These are phyloP conservation scores for Sarcomyxa edulis DNA, from an alignment of 768 basidiomycete genomes.

Conservation along the genomic window DNA sequence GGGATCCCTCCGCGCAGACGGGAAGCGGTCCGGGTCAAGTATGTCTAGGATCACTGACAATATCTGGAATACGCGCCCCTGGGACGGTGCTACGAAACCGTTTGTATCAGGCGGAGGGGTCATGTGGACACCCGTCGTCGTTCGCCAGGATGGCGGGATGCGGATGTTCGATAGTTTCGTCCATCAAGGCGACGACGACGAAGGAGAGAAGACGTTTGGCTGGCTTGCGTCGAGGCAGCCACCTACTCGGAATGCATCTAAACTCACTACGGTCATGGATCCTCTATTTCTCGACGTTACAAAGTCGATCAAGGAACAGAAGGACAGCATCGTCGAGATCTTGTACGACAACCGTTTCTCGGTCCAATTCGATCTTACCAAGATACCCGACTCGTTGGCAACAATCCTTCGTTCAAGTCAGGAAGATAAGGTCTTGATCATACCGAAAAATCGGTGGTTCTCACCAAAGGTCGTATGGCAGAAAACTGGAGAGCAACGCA, in stretches of 20 bases:
- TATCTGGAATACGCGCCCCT: slow-evolving; percentile 38
- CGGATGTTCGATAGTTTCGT: slow-evolving; percentile 12
- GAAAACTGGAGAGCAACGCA: slow-evolving; percentile 7
- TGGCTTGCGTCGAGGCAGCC: slow-evolving; percentile 67
- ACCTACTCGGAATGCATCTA: slow-evolving; percentile 29
- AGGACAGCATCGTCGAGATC: slow-evolving; percentile 18
- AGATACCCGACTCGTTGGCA: slow-evolving; percentile 33
- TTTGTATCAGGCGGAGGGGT: slow-evolving; percentile 62
- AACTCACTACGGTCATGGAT: slow-evolving; percentile 17
- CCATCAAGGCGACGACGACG: slow-evolving; percentile 1
- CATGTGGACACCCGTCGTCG: slow-evolving; percentile 52
- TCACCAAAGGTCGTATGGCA: slow-evolving; percentile 39
- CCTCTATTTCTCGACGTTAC: slow-evolving; percentile 41
- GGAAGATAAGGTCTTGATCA: slow-evolving; percentile 23
- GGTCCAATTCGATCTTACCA: slow-evolving; percentile 37
- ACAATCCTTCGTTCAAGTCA: slow-evolving; percentile 16
- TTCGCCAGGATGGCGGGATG: slow-evolving; percentile 18
- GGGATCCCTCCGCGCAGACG: slow-evolving; percentile 66
- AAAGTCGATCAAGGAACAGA: slow-evolving; percentile 7
- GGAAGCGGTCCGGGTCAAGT: slow-evolving; percentile 40
- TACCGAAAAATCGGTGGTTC: slow-evolving; percentile 37
- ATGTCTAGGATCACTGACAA: slow-evolving; percentile 41
- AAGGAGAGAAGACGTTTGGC: slow-evolving; percentile 26
- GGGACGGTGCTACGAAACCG: slow-evolving; percentile 13
- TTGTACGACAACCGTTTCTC: slow-evolving; percentile 68